phyloP scores from a whole-genome alignment of 805 yeast genomes.

The Tetrapisispora fleetii region DNA sequence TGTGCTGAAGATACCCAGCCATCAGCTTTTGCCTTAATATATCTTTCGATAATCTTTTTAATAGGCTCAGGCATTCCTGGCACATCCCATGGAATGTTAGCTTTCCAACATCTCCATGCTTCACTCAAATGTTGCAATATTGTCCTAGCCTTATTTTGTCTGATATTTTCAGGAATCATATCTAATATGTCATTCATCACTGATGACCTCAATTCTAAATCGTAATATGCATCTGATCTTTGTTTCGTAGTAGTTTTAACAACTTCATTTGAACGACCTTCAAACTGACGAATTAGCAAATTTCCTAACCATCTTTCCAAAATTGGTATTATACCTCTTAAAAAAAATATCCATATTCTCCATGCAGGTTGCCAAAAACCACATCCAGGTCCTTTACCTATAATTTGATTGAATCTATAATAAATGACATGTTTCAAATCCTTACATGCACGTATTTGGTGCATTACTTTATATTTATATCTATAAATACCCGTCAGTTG shows the following conservation, averaged over 20 bases:
- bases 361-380: slow-evolving; percentile 99
- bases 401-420: slow-evolving; percentile 67
- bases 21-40: slow-evolving; percentile 90
- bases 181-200: slow-evolving; percentile 94
- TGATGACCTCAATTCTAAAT: slow-evolving; percentile 82
- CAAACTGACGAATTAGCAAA: slow-evolving; percentile 83
- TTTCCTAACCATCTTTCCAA: slow-evolving; percentile 94
- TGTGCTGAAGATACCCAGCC: slow-evolving; percentile 95
- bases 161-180: slow-evolving; percentile 92
- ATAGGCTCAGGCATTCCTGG: slow-evolving; percentile 93
- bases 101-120: slow-evolving; percentile 99
- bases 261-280: slow-evolving; percentile 87
- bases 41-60: slow-evolving; percentile 75
- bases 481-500: slow-evolving; percentile 94
- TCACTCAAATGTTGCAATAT: slow-evolving; percentile 90
- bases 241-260: slow-evolving; percentile 94
- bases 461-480: slow-evolving; percentile 96
- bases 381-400: slow-evolving; percentile 97
- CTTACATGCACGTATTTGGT: slow-evolving; percentile 90
- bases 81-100: slow-evolving; percentile 95
- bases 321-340: slow-evolving; percentile 86
- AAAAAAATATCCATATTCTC: slow-evolving; percentile 89
- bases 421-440: slow-evolving; percentile 90
- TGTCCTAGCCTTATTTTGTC: slow-evolving; percentile 76
- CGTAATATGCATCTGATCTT: slow-evolving; percentile 89